Evolutionary conservation across 768 basidiomycete genomes (phyloP).

Genomic region (Pholiota conissans): DNA sequence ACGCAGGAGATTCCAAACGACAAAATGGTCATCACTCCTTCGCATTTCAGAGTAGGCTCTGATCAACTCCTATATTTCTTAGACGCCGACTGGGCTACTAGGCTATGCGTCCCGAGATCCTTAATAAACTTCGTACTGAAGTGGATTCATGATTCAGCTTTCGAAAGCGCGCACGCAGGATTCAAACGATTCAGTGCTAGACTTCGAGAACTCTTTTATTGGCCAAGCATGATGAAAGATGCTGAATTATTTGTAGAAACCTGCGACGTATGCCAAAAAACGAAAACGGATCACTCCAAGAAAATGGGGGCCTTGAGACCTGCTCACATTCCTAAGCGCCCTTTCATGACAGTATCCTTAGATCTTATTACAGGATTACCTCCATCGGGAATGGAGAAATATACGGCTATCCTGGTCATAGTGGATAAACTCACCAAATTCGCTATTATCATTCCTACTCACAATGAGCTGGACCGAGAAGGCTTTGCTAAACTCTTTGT

Average conservation of each 20-base stretch:
- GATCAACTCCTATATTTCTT: constrained; percentile 18
- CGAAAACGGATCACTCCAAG: constrained; percentile 15
- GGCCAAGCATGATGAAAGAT: constrained; percentile 14
- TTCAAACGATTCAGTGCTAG: constrained; percentile 1
- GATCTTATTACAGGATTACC: constrained; percentile 26
- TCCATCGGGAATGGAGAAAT: constrained; percentile 12
- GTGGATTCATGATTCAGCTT: constrained; percentile 19
- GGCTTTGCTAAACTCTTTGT: constrained; percentile 24
- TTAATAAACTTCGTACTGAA: not conserved
- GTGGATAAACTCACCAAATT: constrained; percentile 26
- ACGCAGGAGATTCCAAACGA: not conserved
- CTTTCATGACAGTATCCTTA: constrained; percentile 19
- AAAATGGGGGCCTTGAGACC: constrained; percentile 19
- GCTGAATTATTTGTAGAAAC: constrained; percentile 7
- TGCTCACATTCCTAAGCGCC: constrained; percentile 18
- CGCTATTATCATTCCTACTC: constrained; percentile 16
- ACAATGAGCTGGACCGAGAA: constrained; percentile 15
- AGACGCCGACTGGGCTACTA: constrained; percentile 18
- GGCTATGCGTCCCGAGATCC: constrained; percentile 17
- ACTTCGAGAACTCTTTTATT: constrained; percentile 9
- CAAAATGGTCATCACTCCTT: not conserved
- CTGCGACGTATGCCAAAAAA: constrained; percentile 27
- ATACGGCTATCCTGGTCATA: constrained; percentile 20
- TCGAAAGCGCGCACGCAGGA: constrained; percentile 14
- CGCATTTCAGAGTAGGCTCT: constrained; percentile 8